These are phyloP conservation scores for Jamesozyma piceae DNA, from an alignment of 805 yeast species.

Conservation along the genomic window DNA sequence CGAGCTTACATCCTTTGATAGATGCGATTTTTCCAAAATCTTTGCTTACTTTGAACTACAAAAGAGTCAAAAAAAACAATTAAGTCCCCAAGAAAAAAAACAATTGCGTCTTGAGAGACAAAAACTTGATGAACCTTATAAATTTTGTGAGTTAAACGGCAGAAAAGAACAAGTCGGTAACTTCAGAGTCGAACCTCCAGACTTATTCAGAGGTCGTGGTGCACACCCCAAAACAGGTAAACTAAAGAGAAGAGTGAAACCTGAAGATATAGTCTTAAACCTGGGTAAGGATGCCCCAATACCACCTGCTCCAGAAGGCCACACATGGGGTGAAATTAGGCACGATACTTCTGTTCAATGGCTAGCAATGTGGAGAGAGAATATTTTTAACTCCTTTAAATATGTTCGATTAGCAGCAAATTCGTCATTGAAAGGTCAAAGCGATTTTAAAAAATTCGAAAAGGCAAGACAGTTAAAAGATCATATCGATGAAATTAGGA, in stretches of 20 bases:
- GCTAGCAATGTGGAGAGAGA: conserved; percentile 97
- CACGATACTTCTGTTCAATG: conserved; percentile 89
- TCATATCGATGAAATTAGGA: conserved; percentile 63
- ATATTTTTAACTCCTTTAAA: conserved; percentile 71
- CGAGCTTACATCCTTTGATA: conserved; percentile 45
- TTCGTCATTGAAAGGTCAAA: conserved; percentile 82
- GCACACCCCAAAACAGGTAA: conserved; percentile 95
- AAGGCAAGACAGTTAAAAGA: conserved; percentile 78
- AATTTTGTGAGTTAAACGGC: conserved; percentile 74
- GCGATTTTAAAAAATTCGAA: conserved; percentile 86
- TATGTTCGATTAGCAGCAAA: conserved; percentile 88
- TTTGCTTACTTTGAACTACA: conserved; percentile 57
- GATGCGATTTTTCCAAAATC: conserved; percentile 74
- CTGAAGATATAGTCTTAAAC: conserved; percentile 84
- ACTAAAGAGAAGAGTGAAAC: conserved; percentile 72
- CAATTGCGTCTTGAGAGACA: conserved; percentile 63
- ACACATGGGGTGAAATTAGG: conserved; percentile 78
- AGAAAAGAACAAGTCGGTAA: conserved; percentile 88
- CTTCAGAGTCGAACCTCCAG: conserved; percentile 93
- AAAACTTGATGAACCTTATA: conserved; percentile 66
- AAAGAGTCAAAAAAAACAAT: conserved; percentile 61
- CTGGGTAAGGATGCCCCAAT: conserved; percentile 60
- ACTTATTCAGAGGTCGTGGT: conserved; percentile 91
- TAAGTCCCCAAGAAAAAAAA: conserved; percentile 70
- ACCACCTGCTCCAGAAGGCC: conserved; percentile 83